Conservation (phyloP, 495 filamentous ascomycete genomes). For the Penicillium pancosmium region DNA sequence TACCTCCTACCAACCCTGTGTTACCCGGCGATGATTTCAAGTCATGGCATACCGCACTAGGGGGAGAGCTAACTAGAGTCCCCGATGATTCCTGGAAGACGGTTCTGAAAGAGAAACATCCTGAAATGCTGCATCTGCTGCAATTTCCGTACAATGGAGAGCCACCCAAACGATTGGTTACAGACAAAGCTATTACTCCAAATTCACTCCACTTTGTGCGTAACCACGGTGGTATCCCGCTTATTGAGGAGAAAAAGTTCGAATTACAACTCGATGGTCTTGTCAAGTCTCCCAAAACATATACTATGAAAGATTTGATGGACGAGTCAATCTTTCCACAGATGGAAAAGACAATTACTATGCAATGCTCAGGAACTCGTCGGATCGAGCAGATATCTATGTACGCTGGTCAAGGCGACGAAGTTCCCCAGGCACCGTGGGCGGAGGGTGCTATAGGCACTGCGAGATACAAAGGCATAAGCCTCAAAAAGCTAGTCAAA, state of each 20-base stretch:
- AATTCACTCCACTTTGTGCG: constrained; percentile 66
- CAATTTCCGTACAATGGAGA: constrained; percentile 76
- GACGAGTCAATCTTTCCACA: constrained; percentile 54
- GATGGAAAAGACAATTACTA: constrained; percentile 55
- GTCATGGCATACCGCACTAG: constrained; percentile 62
- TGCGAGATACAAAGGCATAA: constrained; percentile 65
- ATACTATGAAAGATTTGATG: constrained; percentile 55
- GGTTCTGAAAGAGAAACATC: constrained; percentile 62
- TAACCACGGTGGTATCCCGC: constrained; percentile 68
- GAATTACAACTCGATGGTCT: constrained; percentile 58
- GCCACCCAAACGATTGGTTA: constrained; percentile 53
- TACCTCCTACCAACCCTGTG: constrained; percentile 67
- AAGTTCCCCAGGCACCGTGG: constrained; percentile 70
- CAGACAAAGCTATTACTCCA: constrained; percentile 56
- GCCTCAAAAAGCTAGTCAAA: constrained; percentile 67
- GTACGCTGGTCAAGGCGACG: constrained; percentile 68
- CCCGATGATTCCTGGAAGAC: constrained; percentile 60
- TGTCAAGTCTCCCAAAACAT: constrained; percentile 54
- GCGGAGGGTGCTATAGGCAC: constrained; percentile 69
- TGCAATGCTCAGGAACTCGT: constrained; percentile 72
- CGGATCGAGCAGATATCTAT: constrained; percentile 65
- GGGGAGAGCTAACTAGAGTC: constrained; percentile 47
- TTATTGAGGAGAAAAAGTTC: constrained; percentile 57
- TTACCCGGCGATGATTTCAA: constrained; percentile 67
- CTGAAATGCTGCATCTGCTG: constrained; percentile 68